Conservation (phyloP, 768 basidiomycete genomes). For the Auricularia auricula-judae region DNA sequence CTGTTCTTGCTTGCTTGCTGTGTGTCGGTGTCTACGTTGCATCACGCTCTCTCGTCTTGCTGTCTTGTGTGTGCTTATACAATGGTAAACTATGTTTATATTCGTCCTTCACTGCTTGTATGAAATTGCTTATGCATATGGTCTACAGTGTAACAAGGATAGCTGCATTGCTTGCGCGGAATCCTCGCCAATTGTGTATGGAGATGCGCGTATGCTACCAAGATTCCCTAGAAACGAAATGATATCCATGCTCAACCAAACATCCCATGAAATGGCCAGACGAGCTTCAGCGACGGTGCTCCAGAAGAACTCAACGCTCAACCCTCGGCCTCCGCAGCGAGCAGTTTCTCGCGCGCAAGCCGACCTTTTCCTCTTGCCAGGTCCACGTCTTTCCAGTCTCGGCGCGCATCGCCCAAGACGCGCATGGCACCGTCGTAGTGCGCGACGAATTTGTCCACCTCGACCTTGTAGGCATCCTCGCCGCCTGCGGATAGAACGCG, state of each 20-base stretch:
- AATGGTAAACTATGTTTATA: not conserved
- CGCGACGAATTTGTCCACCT: constrained; percentile 34
- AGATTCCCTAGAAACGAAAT: no score
- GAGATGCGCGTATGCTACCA: no score
- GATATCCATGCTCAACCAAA: no score
- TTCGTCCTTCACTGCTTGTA: not conserved
- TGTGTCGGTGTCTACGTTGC: not conserved
- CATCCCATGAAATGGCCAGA: no score
- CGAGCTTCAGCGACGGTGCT: no score
- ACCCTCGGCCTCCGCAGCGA: constrained; percentile 11
- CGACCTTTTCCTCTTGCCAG: constrained; percentile 65
- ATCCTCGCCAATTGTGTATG: no score
- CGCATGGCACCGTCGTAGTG: constrained; percentile 38
- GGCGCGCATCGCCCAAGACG: constrained; percentile 42
- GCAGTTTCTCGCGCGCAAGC: constrained; percentile 50
- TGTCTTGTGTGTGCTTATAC: not conserved
- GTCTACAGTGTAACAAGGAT: not conserved
- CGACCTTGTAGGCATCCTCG: constrained; percentile 20
- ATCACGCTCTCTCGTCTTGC: not conserved
- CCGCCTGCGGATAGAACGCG: constrained; percentile 19
- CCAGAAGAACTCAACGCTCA: not conserved
- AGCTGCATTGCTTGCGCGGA: not conserved
- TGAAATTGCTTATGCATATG: not conserved
- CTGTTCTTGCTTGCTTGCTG: not conserved
- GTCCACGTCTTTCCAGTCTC: constrained; percentile 56